Percentiles rank a stretch among this genome's conserved stretches.
phyloP scores from a whole-genome alignment of 192 early-diverging fungal genomes.

The Cetraspora pellucida region DNA sequence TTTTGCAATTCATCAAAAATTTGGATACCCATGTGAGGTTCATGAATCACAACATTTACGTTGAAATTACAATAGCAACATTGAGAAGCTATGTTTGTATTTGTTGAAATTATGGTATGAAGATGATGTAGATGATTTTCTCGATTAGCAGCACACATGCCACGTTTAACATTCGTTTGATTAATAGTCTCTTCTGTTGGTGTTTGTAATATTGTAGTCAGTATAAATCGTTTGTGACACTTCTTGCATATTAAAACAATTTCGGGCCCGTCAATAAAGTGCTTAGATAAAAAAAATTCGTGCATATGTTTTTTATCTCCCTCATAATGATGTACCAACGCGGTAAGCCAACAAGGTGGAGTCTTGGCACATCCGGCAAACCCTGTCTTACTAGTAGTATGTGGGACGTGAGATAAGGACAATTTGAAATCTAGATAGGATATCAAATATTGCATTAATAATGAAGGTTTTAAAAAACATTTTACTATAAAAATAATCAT shows the following conservation, averaged over 20 bases:
- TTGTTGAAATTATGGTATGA: conserved; percentile 7
- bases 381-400: background rate
- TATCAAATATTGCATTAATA: no score
- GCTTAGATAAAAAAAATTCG: conserved; percentile 6
- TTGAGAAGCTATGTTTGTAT: background rate
- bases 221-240: conserved; percentile 22
- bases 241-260: conserved; percentile 15
- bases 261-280: background rate
- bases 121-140: conserved; percentile 23
- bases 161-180: background rate
- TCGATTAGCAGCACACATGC: background rate
- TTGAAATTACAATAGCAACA: conserved; percentile 3
- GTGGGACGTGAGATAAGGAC: no score
- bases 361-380: background rate
- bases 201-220: background rate
- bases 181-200: background rate
- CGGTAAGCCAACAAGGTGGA: conserved; percentile 1
- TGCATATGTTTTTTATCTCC: conserved; percentile 4
- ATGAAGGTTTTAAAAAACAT: no score
- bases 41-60: conserved; percentile 7
- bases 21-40: conserved; percentile 2
- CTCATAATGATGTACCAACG: background rate
- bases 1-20: conserved; percentile 1
- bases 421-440: no score
- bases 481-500: no score